These are phyloP conservation scores for Metschnikowia lunata DNA, from an alignment of 805 yeast species.

Conservation along the genomic window DNA sequence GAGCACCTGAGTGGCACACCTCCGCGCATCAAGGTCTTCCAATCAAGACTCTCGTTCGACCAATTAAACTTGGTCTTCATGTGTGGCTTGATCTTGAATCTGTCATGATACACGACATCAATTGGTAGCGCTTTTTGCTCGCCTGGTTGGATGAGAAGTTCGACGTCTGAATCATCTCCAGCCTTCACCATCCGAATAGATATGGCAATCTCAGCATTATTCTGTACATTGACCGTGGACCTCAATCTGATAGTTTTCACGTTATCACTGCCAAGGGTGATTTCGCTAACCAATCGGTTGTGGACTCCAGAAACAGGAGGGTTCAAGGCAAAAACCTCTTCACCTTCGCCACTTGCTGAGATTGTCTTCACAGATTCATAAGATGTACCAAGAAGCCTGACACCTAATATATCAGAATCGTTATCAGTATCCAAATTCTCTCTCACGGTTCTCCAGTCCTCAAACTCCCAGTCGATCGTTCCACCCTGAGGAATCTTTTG, in stretches of 20 bases:
- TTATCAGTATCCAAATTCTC: slow-evolving; percentile 70
- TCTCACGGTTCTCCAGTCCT: slow-evolving; percentile 86
- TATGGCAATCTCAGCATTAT: slow-evolving; percentile 56
- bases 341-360: slow-evolving; percentile 79
- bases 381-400: slow-evolving; percentile 52
- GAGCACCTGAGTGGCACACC: slow-evolving; percentile 61
- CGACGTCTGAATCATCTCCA: slow-evolving; percentile 20
- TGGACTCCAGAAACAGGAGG: slow-evolving; percentile 66
- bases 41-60: slow-evolving; percentile 58
- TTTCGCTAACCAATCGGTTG: slow-evolving; percentile 69
- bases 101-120: slow-evolving; percentile 54
- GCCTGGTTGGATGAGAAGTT: slow-evolving; percentile 49
- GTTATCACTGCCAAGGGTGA: slow-evolving; percentile 65
- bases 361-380: slow-evolving; percentile 54
- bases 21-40: slow-evolving; percentile 56
- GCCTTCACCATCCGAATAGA: slow-evolving; percentile 40
- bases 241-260: slow-evolving; percentile 74
- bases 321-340: slow-evolving; percentile 59
- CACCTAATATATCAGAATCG: slow-evolving; percentile 56
- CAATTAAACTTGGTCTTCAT: slow-evolving; percentile 56
- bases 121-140: slow-evolving; percentile 68
- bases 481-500: slow-evolving; percentile 46
- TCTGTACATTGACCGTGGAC: slow-evolving; percentile 68
- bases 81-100: slow-evolving; percentile 59
- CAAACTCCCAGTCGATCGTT: slow-evolving; percentile 80